A percentile compares a stretch with the other conserved stretches of the same genome.
These are phyloP conservation scores for Coffea humblotiana DNA, from an alignment of 305 asterid species.

Conservation along the genomic window DNA sequence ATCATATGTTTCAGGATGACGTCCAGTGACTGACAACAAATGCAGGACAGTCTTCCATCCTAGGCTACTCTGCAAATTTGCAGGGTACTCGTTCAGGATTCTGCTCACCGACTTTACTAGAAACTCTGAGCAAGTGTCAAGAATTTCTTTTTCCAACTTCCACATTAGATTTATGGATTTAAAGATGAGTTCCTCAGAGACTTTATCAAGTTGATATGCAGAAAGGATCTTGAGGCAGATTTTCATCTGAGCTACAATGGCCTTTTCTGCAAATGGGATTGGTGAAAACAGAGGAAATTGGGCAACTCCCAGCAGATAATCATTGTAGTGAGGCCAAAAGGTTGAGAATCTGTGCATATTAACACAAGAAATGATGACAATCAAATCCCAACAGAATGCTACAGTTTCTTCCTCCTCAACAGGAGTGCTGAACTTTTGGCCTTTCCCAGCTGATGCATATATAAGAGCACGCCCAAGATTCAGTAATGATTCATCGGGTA, in stretches of 20 bases:
- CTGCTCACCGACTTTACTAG: conserved; percentile 54
- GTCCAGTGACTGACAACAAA: conserved; percentile 77
- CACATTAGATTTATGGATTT: conserved; percentile 81
- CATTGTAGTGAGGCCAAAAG: conserved; percentile 85
- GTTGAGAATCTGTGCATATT: conserved; percentile 60
- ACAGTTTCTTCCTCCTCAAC: conserved; percentile 88
- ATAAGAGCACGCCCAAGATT: conserved; percentile 83
- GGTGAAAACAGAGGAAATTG: conserved; percentile 84
- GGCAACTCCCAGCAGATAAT: conserved; percentile 62
- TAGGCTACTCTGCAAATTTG: conserved; percentile 52
- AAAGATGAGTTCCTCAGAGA: conserved; percentile 71
- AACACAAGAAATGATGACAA: conserved; percentile 46
- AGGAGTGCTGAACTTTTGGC: conserved; percentile 83
- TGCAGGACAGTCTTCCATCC: conserved; percentile 87
- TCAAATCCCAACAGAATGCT: conserved; percentile 85
- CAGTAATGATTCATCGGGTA: conserved; percentile 67
- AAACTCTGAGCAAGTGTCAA: conserved; percentile 74
- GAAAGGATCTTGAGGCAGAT: conserved; percentile 69
- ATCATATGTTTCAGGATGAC: conserved; percentile 81
- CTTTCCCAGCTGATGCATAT: conserved; percentile 85
- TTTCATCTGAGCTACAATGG: conserved; percentile 57
- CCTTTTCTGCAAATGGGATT: conserved; percentile 80
- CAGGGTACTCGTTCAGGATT: conserved; percentile 63
- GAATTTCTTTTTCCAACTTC: conserved; percentile 83
- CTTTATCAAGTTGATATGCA: conserved; percentile 36